Evolutionary conservation across 2,329 filamentous ascomycete species (phyloP), one percentile per base, ranked within the genome.

Genomic region (Colletotrichum tabaci): DNA sequence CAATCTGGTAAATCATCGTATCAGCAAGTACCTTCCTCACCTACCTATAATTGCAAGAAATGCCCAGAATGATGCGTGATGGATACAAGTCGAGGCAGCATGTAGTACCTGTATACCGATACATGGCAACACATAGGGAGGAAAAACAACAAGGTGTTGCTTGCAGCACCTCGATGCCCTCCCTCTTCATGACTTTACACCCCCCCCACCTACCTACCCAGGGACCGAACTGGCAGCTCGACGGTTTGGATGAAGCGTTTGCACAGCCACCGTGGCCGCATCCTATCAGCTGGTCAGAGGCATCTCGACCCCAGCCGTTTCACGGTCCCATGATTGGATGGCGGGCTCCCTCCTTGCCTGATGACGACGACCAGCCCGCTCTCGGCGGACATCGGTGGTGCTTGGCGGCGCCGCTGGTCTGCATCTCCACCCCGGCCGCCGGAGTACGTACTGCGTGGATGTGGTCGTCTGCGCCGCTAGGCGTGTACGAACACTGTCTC

Each of bases 351-450:
- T 69, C 58, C 53, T 55, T 55, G 40, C 65, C 52, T 72, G 69
- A 64, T 72, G 60, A 69, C 66, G 69, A 72, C 69, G 65, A 69
- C 66, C 58, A 53, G 66, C 53, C 69, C 69, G 66, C 69, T 68
- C 65, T 72, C 58, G 69, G 65, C 65, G 69, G 69, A 56, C 65
- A 64, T 60, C 65, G 53, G 69, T 67, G 65, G 26, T 64, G 47
- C 69, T 72, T 72, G 65, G 69, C 69, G 65, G 69, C 69, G 66
- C 58, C 69, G 69, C 64, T 71, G 69, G 42, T 10, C 30, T 50
- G 46, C 46, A 40, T 67, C 58, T 47, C 68, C 68, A 67, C 68
- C 66, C 57, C 64, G 67, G 67, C 38, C 67, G 18, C 40, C 57
- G 44, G 16, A 47, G 16, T 46, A 16, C 44, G 15, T 35, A 10